These are phyloP conservation scores for Akanthomyces dipterigenus DNA, from an alignment of 2,329 filamentous ascomycete genomes.

Conservation along the genomic window DNA sequence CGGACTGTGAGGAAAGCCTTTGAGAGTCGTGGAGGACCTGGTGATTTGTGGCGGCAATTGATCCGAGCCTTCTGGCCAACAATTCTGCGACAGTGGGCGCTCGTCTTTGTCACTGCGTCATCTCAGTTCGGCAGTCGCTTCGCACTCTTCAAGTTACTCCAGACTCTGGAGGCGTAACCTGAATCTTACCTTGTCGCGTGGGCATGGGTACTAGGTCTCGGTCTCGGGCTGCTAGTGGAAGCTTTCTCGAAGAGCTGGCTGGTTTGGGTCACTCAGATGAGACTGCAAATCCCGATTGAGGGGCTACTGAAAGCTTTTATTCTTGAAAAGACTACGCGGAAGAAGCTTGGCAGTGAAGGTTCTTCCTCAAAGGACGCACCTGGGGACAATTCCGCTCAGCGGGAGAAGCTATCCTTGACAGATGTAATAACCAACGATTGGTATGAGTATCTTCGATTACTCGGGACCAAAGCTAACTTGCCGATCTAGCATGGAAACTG, in stretches of 20 bases:
- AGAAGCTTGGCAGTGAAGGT: no score
- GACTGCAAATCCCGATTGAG: slow-evolving; percentile 1
- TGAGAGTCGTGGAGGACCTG: no score
- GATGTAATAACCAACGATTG: background rate
- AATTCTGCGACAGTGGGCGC: slow-evolving; percentile 5
- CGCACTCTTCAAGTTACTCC: background rate
- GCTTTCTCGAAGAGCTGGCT: slow-evolving; percentile 3
- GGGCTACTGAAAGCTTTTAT: slow-evolving; percentile 8
- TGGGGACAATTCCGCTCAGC: no score
- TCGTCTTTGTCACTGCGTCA: background rate
- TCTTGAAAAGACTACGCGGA: slow-evolving; percentile 9
- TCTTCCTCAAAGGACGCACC: no score
- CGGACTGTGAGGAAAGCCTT: background rate
- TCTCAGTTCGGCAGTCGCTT: slow-evolving; percentile 8
- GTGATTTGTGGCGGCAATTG: background rate
- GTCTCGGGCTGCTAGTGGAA: background rate
- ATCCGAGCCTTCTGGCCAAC: background rate
- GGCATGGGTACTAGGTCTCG: background rate
- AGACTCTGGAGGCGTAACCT: background rate
- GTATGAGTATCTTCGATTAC: background rate
- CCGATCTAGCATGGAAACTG: background rate
- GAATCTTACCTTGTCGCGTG: background rate
- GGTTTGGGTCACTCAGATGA: slow-evolving; percentile 5
- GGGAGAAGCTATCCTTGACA: background rate
- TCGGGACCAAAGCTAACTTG: background rate